Evolutionary conservation across 129 eudicot genomes (phyloP).

Genomic region (Centrapalus pauciflorus): DNA sequence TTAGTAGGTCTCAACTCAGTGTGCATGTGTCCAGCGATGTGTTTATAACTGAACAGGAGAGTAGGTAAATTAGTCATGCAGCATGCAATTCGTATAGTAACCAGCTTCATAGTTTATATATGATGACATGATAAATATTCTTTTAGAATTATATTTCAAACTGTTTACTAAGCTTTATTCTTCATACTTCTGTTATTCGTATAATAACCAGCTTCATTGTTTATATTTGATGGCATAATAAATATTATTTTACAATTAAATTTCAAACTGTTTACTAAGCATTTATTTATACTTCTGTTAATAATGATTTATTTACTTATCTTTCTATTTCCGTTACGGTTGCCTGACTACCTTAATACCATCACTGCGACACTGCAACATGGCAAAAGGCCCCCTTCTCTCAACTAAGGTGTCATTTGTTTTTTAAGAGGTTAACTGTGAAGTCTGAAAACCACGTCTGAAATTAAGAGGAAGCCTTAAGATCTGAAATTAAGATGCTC

Average conservation of each 20-base stretch:
- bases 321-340: background rate
- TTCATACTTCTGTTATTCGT: background rate
- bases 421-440: too few species aligned
- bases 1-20: background rate
- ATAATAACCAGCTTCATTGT: background rate
- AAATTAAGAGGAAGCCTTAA: too few species aligned
- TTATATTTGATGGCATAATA: slow-evolving; percentile 3
- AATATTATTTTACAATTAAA: background rate
- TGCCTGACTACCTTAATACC: background rate
- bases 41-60: background rate
- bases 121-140: too few species aligned
- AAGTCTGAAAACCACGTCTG: too few species aligned
- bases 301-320: too few species aligned
- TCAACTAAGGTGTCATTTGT: too few species aligned
- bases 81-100: background rate
- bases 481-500: too few species aligned
- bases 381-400: background rate
- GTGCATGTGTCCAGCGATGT: background rate
- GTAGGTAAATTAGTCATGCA: background rate
- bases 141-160: background rate
- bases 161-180: background rate
- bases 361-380: background rate
- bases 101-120: too few species aligned
- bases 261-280: background rate
- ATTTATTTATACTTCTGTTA: background rate